Conservation (phyloP, 805 yeast species). For the Maudiozyma pseudohumilis region DNA sequence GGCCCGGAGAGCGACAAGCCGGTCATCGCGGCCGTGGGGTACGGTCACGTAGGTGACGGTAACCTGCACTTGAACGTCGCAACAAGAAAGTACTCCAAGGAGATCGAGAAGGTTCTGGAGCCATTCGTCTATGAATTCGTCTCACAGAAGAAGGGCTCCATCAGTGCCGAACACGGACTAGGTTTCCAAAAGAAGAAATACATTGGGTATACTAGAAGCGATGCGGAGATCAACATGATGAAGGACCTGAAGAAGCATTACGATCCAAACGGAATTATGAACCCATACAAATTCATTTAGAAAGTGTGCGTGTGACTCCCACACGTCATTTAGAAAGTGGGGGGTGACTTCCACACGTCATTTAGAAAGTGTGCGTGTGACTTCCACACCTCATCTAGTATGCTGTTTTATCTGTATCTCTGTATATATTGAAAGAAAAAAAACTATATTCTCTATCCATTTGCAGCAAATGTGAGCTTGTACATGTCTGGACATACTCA, state of each 20-base stretch:
- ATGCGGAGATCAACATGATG: conserved; percentile 61
- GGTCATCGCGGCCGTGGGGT: conserved; percentile 84
- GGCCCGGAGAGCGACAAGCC: conserved; percentile 52
- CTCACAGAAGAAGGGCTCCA: conserved; percentile 59
- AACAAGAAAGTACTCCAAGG: conserved; percentile 71
- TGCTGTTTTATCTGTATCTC: background rate
- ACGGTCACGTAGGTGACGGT: conserved; percentile 98
- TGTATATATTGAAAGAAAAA: background rate
- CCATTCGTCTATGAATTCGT: conserved; percentile 96
- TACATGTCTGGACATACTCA: background rate
- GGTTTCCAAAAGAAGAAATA: conserved; percentile 95
- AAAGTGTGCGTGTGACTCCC: conserved; percentile 8
- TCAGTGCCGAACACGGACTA: conserved; percentile 94
- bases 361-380: conserved; percentile 7
- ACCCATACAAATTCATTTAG: conserved; percentile 85
- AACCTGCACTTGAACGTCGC: conserved; percentile 90
- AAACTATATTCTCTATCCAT: background rate
- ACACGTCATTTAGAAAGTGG: conserved; percentile 8
- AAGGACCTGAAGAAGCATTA: conserved; percentile 67
- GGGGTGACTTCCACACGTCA: background rate
- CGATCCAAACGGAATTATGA: conserved; percentile 87
- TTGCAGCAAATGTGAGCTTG: no score
- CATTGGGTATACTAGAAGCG: conserved; percentile 73
- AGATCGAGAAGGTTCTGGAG: conserved; percentile 72
- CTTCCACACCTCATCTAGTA: background rate